A percentile compares a stretch with the other conserved stretches of the same genome.
phyloP scores from a whole-genome alignment of 2,329 filamentous ascomycete species.

The Aspergillus sp. region DNA sequence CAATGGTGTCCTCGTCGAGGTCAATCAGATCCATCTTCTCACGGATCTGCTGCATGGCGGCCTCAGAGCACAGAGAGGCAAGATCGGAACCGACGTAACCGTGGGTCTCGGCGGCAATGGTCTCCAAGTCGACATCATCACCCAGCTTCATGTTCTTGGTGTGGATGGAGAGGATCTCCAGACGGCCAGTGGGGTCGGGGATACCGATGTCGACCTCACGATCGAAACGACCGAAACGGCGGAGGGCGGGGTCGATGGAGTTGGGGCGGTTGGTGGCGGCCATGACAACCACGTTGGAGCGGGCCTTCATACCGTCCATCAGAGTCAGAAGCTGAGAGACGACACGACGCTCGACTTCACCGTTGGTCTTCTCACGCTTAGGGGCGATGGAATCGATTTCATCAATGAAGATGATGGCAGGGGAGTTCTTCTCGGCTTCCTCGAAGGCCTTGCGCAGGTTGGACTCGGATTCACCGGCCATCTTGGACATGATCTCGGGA shows the following conservation, averaged over 20 bases:
- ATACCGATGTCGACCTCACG: constrained; percentile 98
- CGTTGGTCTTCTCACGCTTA: constrained; percentile 99
- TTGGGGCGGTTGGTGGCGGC: constrained; percentile 98
- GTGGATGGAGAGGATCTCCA: constrained; percentile 98
- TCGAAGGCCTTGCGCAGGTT: constrained; percentile 99
- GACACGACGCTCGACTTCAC: constrained; percentile 96
- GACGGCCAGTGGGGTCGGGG: constrained; percentile 94
- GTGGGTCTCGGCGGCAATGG: constrained; percentile 96
- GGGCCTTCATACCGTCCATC: constrained; percentile 99
- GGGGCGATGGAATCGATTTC: constrained; percentile 99
- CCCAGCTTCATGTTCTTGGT: constrained; percentile 99
- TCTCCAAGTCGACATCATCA: constrained; percentile 94
- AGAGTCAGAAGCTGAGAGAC: constrained; percentile 95
- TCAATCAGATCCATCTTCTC: constrained; percentile 99
- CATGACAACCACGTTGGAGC: constrained; percentile 98
- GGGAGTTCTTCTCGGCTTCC: constrained; percentile 99
- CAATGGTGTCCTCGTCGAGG: constrained; percentile 97
- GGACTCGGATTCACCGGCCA: constrained; percentile 98
- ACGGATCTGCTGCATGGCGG: constrained; percentile 99
- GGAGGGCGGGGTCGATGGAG: constrained; percentile 95
- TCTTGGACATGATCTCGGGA: constrained; percentile 99
- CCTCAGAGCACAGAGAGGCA: constrained; percentile 96
- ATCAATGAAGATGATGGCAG: constrained; percentile 99
- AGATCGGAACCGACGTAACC: constrained; percentile 99
- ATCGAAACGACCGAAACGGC: constrained; percentile 98